Base-by-base conservation (phyloP, 352 stramenopile genomes). In the Phytopythium kandeliae region DNA sequence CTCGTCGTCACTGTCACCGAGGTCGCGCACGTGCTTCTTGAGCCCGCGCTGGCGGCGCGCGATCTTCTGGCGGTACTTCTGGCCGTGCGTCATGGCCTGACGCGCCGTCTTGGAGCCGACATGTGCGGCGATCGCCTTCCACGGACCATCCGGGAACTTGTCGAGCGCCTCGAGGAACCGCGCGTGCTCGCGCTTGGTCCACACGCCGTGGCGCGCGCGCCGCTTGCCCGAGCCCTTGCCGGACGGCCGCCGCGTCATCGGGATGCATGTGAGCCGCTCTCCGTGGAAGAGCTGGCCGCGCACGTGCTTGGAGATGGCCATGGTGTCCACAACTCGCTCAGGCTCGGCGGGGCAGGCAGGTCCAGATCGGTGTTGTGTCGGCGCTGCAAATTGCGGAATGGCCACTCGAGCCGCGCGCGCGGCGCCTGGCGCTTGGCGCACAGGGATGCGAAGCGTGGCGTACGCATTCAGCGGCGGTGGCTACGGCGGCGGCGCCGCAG, bases 31-130 rank as follows among this genome's bases (percentile, higher is more conserved):
- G 40, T 68, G 53, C 37, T 68, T 71, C 58, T 71, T 71, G 33
- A 71, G 62, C 2, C 62, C 62, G 36, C 62, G 62, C 44, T 71
- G 69, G 16, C 71, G 65, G 17, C 71, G 55, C 28, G 68, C 66
- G 55, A 82, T 74, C 62, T 88, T 88, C 66, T 87, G 74, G 25
- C 73, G 71, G 60, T 97, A 97, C 65, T 98, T 98, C 71, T 98
- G 92, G 7, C 91, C 92, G 59, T 98, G 91, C 4, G 74, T 92
- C 70, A 80, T 80, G 45, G 96, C 96, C 62, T 98, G 95, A 7
- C 92, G 87, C 24, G 88, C 51, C 13, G 71, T 85, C 47, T 78
- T 78, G 42, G 67, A 74, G 33, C 71, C 63, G n/a, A 85, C 57
- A 45, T 68, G 68, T 24, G 60, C 58, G 22, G 74, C 74, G 43